phyloP scores from a whole-genome alignment of 306 rosid species.

The Prunus dulcis region DNA sequence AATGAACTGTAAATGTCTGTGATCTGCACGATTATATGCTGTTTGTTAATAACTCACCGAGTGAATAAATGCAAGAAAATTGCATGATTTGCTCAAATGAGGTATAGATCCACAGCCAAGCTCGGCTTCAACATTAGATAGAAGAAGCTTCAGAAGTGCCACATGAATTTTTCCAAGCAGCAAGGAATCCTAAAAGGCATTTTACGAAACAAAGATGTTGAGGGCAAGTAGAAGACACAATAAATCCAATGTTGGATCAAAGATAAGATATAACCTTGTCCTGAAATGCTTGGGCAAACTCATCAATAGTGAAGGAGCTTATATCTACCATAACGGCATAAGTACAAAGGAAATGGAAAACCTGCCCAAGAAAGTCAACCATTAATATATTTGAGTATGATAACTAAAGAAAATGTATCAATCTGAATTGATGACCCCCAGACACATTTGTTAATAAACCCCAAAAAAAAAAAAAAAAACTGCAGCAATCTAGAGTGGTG shows the following conservation, averaged over 20 bases:
- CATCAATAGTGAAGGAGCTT: slow-evolving; percentile 89
- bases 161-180: slow-evolving; percentile 84
- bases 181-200: slow-evolving; percentile 65
- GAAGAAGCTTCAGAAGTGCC: slow-evolving; percentile 75
- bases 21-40: background rate
- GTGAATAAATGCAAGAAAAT: slow-evolving; percentile 87
- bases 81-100: slow-evolving; percentile 74
- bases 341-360: slow-evolving; percentile 87
- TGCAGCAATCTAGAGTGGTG: slow-evolving; percentile 6
- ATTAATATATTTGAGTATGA: slow-evolving; percentile 4
- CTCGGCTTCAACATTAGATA: slow-evolving; percentile 68
- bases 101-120: slow-evolving; percentile 49
- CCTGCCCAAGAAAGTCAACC: slow-evolving; percentile 49
- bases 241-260: slow-evolving; percentile 20
- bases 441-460: slow-evolving; percentile 1
- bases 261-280: slow-evolving; percentile 68
- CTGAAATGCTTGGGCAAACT: slow-evolving; percentile 87
- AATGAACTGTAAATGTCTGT: background rate
- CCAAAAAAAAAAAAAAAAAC: background rate
- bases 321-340: slow-evolving; percentile 55
- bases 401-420: background rate
- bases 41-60: slow-evolving; percentile 54
- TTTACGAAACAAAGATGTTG: slow-evolving; percentile 1
- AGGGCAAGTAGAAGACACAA: slow-evolving; percentile 13
- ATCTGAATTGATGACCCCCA: background rate